phyloP scores from a whole-genome alignment of 306 rosid genomes.

The Mucuna pruriens region DNA sequence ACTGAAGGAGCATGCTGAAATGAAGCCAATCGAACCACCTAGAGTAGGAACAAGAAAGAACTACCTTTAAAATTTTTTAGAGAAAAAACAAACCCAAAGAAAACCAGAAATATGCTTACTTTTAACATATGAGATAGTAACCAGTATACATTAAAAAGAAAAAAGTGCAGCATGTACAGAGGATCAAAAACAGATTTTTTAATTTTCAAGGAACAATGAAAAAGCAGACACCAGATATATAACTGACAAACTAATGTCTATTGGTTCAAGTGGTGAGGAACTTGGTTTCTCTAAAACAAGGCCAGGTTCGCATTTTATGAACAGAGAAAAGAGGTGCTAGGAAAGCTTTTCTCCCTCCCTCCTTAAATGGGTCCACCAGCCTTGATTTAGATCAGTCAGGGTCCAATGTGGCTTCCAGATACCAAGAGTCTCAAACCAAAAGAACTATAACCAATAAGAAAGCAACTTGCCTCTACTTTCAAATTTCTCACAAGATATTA shows the following conservation, averaged over 20 bases:
- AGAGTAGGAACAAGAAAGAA: slow-evolving; percentile 36
- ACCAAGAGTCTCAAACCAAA: not conserved
- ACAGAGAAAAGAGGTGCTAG: not conserved
- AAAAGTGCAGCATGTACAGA: slow-evolving; percentile 13
- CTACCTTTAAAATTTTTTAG: not conserved
- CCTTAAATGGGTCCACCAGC: not conserved
- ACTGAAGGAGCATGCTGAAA: slow-evolving; percentile 99
- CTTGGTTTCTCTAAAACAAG: not conserved
- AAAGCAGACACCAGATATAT: slow-evolving; percentile 19
- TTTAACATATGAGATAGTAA: slow-evolving; percentile 22
- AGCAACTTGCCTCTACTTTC: not conserved
- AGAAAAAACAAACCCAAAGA: not conserved
- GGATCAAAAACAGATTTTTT: not conserved
- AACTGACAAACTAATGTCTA: not conserved
- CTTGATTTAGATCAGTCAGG: not conserved
- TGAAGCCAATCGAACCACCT: slow-evolving; percentile 99
- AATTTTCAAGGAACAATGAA: slow-evolving; percentile 24
- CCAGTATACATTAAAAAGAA: not conserved
- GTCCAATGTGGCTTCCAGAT: not conserved
- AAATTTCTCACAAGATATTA: slow-evolving; percentile 7
- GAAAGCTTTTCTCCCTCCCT: not conserved
- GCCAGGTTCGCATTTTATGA: not conserved
- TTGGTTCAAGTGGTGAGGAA: not conserved
- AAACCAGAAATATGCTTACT: slow-evolving; percentile 22
- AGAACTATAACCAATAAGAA: not conserved